Conservation (phyloP, 2,329 filamentous ascomycete species). For the Cercospora beticola region DNA sequence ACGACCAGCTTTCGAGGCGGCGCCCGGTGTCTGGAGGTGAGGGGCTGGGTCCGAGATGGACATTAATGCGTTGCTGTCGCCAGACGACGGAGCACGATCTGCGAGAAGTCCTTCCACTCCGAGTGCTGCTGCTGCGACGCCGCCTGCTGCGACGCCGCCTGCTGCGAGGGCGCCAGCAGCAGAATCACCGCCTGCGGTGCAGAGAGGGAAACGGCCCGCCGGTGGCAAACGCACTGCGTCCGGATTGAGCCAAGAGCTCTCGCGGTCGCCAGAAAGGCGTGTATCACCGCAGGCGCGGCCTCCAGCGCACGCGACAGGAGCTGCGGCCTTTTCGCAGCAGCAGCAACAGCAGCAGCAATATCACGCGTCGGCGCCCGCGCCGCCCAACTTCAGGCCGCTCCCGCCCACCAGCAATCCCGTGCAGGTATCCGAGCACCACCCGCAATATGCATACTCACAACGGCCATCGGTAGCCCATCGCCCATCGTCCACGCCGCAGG, state of each 20-base stretch:
- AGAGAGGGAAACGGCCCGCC: slow-evolving; percentile 18
- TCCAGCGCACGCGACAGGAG: slow-evolving; percentile 6
- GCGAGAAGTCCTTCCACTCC: background rate
- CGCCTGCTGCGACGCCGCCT: background rate
- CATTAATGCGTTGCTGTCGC: slow-evolving; percentile 52
- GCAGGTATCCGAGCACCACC: slow-evolving; percentile 1
- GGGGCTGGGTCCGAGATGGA: slow-evolving; percentile 41
- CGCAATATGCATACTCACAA: slow-evolving; percentile 21
- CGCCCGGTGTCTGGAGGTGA: background rate
- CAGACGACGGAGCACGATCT: slow-evolving; percentile 43
- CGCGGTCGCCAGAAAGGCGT: slow-evolving; percentile 37
- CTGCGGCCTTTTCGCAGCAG: slow-evolving; percentile 2
- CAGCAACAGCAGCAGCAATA: slow-evolving; percentile 16
- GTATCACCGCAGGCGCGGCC: slow-evolving; percentile 18
- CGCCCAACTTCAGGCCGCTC: slow-evolving; percentile 26
- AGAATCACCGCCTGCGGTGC: slow-evolving; percentile 28
- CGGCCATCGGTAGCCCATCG: slow-evolving; percentile 37
- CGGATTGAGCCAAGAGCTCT: slow-evolving; percentile 45
- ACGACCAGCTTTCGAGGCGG: slow-evolving; percentile 11
- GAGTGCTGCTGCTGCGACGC: background rate
- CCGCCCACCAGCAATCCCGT: slow-evolving; percentile 31
- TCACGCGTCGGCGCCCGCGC: slow-evolving; percentile 18
- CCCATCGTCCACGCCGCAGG: slow-evolving; percentile 47
- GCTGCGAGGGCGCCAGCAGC: slow-evolving; percentile 34
- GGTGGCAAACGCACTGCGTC: slow-evolving; percentile 41